Conservation (phyloP, 2,329 filamentous ascomycete genomes). For the Beauveria asiatica region DNA sequence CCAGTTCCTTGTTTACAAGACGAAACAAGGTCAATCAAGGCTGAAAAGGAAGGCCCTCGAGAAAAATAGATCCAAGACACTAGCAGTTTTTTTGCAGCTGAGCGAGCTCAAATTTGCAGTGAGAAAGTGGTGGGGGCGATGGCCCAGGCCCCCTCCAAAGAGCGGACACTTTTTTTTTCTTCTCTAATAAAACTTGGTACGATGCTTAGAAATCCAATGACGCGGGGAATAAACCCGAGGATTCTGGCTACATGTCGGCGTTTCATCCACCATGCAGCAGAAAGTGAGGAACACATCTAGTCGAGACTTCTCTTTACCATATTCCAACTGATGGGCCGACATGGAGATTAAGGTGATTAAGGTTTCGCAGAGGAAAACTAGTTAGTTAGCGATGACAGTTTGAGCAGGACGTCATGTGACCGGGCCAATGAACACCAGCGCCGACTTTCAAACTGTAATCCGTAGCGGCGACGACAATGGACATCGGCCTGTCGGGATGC, state of each 20-base stretch:
- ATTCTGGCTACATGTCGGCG: neutral
- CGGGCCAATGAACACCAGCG: neutral
- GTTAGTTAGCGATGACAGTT: neutral
- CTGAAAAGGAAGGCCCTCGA: neutral
- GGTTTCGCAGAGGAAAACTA: neutral
- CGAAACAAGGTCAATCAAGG: neutral
- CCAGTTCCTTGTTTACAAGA: neutral
- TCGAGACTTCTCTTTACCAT: neutral
- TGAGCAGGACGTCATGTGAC: conserved; percentile 1
- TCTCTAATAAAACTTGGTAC: neutral
- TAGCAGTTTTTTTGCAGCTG: neutral
- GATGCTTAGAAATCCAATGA: conserved; percentile 13
- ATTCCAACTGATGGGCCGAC: neutral
- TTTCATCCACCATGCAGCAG: neutral
- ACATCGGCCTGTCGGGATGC: neutral
- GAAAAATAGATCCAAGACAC: neutral
- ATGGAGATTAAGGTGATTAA: neutral
- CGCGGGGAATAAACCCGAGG: neutral
- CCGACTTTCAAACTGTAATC: neutral
- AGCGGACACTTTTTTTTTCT: neutral
- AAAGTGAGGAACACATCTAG: neutral
- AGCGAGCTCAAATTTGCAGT: neutral
- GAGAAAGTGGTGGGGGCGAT: neutral
- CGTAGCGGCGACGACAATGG: neutral
- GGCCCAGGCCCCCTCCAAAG: neutral